phyloP scores from a whole-genome alignment of 805 yeast species.

The Zygosaccharomyces siamensis region DNA sequence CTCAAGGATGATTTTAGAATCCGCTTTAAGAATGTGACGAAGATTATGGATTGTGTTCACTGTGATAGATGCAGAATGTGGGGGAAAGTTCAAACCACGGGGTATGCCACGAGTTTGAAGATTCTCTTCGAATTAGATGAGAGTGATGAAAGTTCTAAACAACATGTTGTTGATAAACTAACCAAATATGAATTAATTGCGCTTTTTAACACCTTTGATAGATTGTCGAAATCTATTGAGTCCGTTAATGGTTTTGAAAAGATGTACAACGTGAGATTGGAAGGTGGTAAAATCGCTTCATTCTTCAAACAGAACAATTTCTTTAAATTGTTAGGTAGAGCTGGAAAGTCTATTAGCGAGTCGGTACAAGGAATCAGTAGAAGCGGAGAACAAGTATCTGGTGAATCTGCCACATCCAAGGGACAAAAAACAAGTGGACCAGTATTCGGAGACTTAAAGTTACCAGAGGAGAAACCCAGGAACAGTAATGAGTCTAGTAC shows the following conservation, averaged over 20 bases:
- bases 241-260: conserved; percentile 68
- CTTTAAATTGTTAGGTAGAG: conserved; percentile 29
- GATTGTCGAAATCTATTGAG: conserved; percentile 78
- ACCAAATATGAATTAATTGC: conserved; percentile 84
- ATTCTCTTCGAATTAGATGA: conserved; percentile 72
- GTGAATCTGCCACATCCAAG: not conserved
- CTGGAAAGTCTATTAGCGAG: conserved; percentile 23
- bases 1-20: conserved; percentile 81
- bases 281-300: conserved; percentile 20
- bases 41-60: conserved; percentile 97
- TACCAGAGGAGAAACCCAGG: conserved; percentile 20
- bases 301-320: conserved; percentile 32
- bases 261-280: conserved; percentile 41
- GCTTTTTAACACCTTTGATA: conserved; percentile 84
- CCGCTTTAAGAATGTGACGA: conserved; percentile 83
- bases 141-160: conserved; percentile 38
- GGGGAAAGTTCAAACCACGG: conserved; percentile 97
- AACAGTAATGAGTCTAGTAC: conserved; percentile 2
- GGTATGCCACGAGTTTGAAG: conserved; percentile 95
- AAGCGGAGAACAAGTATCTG: conserved; percentile 8
- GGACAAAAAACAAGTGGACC: conserved; percentile 1
- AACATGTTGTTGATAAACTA: conserved; percentile 52
- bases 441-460: conserved; percentile 26
- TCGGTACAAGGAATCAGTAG: conserved; percentile 16
- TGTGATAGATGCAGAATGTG: conserved; percentile 96